Base-by-base conservation (phyloP, 1,139 yeast species). In the Kurtzmaniella quercitrusa region DNA sequence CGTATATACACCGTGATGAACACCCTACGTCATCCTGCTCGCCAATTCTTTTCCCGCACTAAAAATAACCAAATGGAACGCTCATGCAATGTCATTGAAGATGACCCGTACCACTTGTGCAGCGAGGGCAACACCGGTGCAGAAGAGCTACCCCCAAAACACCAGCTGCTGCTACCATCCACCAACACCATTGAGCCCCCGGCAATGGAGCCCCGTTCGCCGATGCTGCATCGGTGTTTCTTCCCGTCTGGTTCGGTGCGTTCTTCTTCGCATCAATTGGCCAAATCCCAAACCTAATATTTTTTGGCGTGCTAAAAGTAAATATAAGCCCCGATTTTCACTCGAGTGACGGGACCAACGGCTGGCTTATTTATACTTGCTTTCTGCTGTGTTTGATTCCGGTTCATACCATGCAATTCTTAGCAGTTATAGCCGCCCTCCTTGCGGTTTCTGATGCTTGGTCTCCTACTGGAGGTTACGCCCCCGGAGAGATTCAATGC, bases 381-480 rank as follows among this genome's bases (percentile, higher is more conserved):
- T 27, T 11, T 27, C 31, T 10, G 31, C 31, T 8, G 23, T 21
- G 8, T 21, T 27, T 27, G 12, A 27, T 27, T 27, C 10, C 31
- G 31, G 12, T n/a, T 11, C 31, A 10, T 7, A 5, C 14, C 4
- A 31, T 31, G 38, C 18, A 21, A 21, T 14, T 36, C 8, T 10
- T 21, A 19, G n/a, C 15, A 6, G 16, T 14, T 9, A 4, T 36
- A 12, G 38, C 38, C 16, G 15, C 40, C 9, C 3, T 37, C 7
- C n/a, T 41, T 15, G 27, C 44, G 14, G 25, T 37, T 6, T 42
- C 25, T 10, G 19, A 34, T 14, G 82, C 82, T 0, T 75, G 78
- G 79, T 78, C 85, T 1, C 86, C 87, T 1, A 70, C 82, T 0
- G 76, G 79, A 42, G 73, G 82, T 1, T 85, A 85, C 55, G 87